These are phyloP conservation scores for Lachnellula subtilissima DNA, from an alignment of 2,329 filamentous ascomycete genomes.

Conservation along the genomic window DNA sequence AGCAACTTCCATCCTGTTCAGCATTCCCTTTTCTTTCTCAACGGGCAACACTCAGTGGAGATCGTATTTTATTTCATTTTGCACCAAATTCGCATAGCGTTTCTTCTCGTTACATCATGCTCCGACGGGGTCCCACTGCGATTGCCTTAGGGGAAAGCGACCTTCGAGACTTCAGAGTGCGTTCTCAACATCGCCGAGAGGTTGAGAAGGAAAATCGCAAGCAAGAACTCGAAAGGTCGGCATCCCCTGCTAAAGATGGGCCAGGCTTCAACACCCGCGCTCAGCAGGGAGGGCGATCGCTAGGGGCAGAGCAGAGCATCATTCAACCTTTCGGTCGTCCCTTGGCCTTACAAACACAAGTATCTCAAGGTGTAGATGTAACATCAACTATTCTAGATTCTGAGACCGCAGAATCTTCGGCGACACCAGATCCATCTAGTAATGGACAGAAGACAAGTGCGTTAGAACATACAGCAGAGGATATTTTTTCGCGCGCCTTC, in stretches of 20 bases:
- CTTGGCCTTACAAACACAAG: background rate
- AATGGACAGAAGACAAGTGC: background rate
- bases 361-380: background rate
- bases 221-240: constrained; percentile 2
- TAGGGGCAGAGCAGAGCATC: background rate
- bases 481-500: background rate
- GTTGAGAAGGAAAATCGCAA: constrained; percentile 5
- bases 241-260: background rate
- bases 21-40: background rate
- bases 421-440: background rate
- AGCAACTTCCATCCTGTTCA: background rate
- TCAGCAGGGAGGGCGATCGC: background rate
- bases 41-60: background rate
- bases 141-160: constrained; percentile 24
- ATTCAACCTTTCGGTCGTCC: background rate
- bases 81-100: background rate
- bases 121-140: constrained; percentile 23
- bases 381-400: background rate
- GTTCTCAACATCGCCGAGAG: constrained; percentile 10
- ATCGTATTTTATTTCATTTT: background rate
- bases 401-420: background rate
- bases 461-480: background rate
- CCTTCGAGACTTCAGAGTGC: constrained; percentile 23
- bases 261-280: background rate
- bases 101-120: constrained; percentile 18